Evolutionary conservation across 768 basidiomycete genomes (phyloP), one percentile per base, ranked within the genome.

Genomic region (Coprinopsis marcescibilis): DNA sequence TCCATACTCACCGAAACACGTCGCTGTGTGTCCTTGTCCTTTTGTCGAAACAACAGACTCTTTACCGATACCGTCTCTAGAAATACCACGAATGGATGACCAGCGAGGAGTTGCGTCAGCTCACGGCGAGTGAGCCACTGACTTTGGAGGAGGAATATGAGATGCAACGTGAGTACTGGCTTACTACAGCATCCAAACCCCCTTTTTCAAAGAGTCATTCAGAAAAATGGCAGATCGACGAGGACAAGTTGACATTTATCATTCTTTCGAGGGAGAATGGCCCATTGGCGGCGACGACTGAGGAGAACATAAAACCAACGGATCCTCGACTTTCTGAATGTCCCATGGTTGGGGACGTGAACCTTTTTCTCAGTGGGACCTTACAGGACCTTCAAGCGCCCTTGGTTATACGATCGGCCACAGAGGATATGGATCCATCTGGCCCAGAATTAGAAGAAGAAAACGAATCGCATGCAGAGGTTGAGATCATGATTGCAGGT

Each of bases 401-500:
- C 5, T 24, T 40, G 17, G n/a, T n/a, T n/a, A n/a, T n/a, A n/a
- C 15, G 40, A 45, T 26, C 37, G 8, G 48, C 42, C 27, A 20
- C 34, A 33, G 25, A 37, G 20, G 14, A 11, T 11, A 14, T 23
- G 52, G 25, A 56, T 48, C 8, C 54, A 57, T 53, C 53, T 8
- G 44, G 48, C 15, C 45, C 24, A 12, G 65, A 65, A 21, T 64
- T 55, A 1, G 59, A 57, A 1, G 65, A 66, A 2, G 65, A 65
- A 2, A 58, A 61, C 1, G 64, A 66, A 4, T 65, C 71, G 19
- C 70, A 66, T 26, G 75, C 78, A 46, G 83, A 91, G 52, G 88
- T 80, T 2, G 94, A 97, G 61, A 82, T 95, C 50, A 97, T 95
- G 93, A 85, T 95, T 50, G 91, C 92, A 56, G 86, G 89, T 83